Percentiles rank a stretch among this genome's conserved stretches.
These are phyloP conservation scores for Candida corydali DNA, from an alignment of 805 yeast genomes.

Conservation along the genomic window DNA sequence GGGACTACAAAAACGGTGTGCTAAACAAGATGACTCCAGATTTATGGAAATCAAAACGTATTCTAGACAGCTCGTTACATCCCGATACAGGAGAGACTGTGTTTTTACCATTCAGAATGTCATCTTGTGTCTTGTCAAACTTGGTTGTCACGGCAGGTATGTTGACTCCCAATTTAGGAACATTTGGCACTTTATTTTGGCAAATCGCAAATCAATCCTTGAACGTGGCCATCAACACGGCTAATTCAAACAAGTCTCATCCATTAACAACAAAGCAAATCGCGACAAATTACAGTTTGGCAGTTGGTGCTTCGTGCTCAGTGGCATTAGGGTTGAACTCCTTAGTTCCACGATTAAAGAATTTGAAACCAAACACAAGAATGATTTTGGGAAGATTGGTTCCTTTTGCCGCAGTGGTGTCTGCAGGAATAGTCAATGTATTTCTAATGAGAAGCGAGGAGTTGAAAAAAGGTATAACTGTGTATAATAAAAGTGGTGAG, in stretches of 20 bases:
- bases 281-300: conserved; percentile 73
- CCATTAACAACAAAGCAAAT: conserved; percentile 80
- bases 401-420: conserved; percentile 97
- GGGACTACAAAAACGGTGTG: conserved; percentile 71
- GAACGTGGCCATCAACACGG: conserved; percentile 94
- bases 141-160: conserved; percentile 95
- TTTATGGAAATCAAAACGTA: conserved; percentile 83
- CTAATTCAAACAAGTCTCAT: conserved; percentile 93
- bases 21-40: conserved; percentile 65
- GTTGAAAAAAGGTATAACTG: conserved; percentile 77
- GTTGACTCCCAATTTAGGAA: conserved; percentile 91
- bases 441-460: conserved; percentile 96
- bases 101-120: conserved; percentile 92
- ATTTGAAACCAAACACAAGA: conserved; percentile 64
- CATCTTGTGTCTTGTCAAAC: conserved; percentile 89
- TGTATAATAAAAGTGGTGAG: conserved; percentile 59
- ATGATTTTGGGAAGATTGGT: conserved; percentile 79
- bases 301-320: conserved; percentile 91
- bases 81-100: conserved; percentile 97
- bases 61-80: conserved; percentile 88
- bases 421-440: conserved; percentile 96
- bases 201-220: conserved; percentile 96
- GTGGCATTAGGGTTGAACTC: conserved; percentile 93
- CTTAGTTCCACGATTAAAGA: conserved; percentile 78
- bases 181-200: conserved; percentile 93